These are phyloP conservation scores for Penicillium ucsense DNA, from an alignment of 495 filamentous ascomycete species.

Conservation along the genomic window DNA sequence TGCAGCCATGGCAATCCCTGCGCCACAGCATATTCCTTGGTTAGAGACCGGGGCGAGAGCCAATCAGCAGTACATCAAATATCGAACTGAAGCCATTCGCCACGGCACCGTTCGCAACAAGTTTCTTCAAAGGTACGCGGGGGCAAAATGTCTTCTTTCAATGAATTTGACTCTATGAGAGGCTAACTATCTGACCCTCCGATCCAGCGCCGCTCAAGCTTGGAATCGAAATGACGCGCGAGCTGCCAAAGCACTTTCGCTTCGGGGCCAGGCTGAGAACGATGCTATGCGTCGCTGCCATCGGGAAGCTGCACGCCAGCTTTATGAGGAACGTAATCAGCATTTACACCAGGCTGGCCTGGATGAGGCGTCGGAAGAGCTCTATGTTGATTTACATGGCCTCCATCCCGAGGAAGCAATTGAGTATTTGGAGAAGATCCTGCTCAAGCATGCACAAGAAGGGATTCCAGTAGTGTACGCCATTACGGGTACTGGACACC, in stretches of 20 bases:
- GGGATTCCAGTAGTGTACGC: constrained; percentile 77
- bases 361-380: constrained; percentile 48
- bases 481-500: constrained; percentile 93
- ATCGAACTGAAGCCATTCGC: constrained; percentile 87
- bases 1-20: constrained; percentile 70
- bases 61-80: constrained; percentile 91
- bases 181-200: no score
- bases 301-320: constrained; percentile 78
- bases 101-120: constrained; percentile 95
- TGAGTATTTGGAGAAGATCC: constrained; percentile 80
- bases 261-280: constrained; percentile 93
- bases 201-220: constrained; percentile 82
- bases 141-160: constrained; percentile 18
- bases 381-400: constrained; percentile 93
- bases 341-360: constrained; percentile 37
- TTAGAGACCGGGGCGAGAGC: constrained; percentile 84
- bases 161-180: not conserved
- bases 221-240: constrained; percentile 98
- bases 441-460: constrained; percentile 64
- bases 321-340: constrained; percentile 94
- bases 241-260: constrained; percentile 86
- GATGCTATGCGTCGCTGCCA: constrained; percentile 95
- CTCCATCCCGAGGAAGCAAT: constrained; percentile 96
- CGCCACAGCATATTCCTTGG: constrained; percentile 93
- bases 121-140: constrained; percentile 70